A percentile compares a stretch with the other conserved stretches of the same genome.
Evolutionary conservation across 2,329 filamentous ascomycete genomes (phyloP).

Genomic region (Magnaporthiopsis rhizophila): DNA sequence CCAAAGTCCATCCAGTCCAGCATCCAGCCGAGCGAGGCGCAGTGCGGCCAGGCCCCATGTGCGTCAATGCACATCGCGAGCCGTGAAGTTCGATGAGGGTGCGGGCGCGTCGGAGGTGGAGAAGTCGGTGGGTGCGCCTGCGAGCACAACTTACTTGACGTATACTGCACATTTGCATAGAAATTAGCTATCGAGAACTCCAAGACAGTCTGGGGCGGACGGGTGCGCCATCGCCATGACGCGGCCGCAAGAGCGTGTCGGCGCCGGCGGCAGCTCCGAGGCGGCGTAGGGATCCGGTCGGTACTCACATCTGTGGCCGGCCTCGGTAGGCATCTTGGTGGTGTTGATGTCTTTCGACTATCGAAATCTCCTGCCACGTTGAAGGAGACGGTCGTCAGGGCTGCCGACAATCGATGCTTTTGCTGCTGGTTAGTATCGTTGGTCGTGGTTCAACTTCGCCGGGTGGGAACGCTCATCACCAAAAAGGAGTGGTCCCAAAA

Average conservation of each 20-base stretch:
- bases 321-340: conserved; percentile 78
- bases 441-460: conserved; percentile 1
- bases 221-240: not conserved
- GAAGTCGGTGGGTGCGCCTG: not conserved
- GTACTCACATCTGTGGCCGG: conserved; percentile 80
- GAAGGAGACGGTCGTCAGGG: conserved; percentile 7
- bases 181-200: not conserved
- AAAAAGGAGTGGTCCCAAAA: conserved; percentile 2
- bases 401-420: conserved; percentile 6
- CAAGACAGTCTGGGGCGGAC: not conserved
- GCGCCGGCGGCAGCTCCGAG: conserved; percentile 8
- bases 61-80: not conserved
- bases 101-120: conserved; percentile 7
- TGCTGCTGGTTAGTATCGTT: conserved; percentile 7
- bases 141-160: conserved; percentile 65
- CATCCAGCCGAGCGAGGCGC: not conserved
- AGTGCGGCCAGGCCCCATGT: not conserved
- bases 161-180: conserved; percentile 52
- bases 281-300: not conserved
- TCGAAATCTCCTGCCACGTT: conserved; percentile 8
- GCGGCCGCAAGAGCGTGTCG: conserved; percentile 12
- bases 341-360: conserved; percentile 9
- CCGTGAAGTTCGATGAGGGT: not conserved
- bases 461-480: not conserved
- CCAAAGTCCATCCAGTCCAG: not conserved